phyloP scores from a whole-genome alignment of 176 grass and related monocot genomes.

The Hordeum marinum region DNA sequence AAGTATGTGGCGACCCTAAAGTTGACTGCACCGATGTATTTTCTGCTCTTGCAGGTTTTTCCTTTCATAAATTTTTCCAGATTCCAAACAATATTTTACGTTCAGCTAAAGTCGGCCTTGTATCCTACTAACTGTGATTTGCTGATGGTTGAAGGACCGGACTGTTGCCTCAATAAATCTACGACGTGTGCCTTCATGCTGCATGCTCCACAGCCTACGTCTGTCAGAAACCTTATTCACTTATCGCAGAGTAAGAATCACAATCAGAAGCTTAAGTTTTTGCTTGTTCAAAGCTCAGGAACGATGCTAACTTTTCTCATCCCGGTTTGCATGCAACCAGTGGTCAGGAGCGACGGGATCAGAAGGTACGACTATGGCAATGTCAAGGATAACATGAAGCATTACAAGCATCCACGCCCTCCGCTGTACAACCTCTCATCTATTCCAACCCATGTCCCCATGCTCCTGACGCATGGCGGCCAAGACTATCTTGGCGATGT shows the following conservation, averaged over 20 bases:
- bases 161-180: conserved; percentile 54
- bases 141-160: conserved; percentile 26
- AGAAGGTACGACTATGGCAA: conserved; percentile 45
- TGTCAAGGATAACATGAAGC: conserved; percentile 36
- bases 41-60: conserved; percentile 31
- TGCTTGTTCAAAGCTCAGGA: neutral
- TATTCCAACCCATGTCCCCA: conserved; percentile 31
- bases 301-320: neutral
- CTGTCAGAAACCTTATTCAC: conserved; percentile 45
- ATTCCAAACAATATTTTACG: neutral
- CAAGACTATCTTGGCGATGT: conserved; percentile 32
- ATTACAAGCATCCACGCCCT: conserved; percentile 29
- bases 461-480: conserved; percentile 43
- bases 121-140: conserved; percentile 5
- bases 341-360: conserved; percentile 27
- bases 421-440: conserved; percentile 29
- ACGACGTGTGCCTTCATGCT: conserved; percentile 30
- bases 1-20: conserved; percentile 31
- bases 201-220: conserved; percentile 43
- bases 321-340: neutral
- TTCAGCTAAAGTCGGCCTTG: neutral
- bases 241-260: conserved; percentile 40
- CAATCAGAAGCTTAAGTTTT: neutral
- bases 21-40: conserved; percentile 43
- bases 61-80: neutral